Percentiles rank a stretch among this genome's conserved stretches.
Evolutionary conservation across 345 rosid species (phyloP).

Genomic region (Hibiscus syriacus): DNA sequence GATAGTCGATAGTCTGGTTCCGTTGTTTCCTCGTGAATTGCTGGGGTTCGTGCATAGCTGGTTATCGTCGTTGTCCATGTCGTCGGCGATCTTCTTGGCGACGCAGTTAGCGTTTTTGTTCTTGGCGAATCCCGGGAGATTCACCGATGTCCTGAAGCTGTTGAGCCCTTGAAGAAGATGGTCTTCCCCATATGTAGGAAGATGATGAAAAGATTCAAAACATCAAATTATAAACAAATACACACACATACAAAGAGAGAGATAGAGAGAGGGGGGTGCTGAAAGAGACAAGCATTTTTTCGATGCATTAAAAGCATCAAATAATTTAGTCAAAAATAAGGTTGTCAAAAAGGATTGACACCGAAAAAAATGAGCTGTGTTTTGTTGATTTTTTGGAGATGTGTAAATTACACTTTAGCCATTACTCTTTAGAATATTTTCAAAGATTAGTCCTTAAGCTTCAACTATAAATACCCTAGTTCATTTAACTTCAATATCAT

Average conservation of each 20-base stretch:
- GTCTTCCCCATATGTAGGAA: conserved; percentile 45
- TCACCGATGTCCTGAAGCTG: conserved; percentile 43
- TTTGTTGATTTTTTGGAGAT: too few relatives aligned
- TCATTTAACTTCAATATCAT: too few relatives aligned
- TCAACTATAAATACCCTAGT: too few relatives aligned
- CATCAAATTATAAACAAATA: not conserved
- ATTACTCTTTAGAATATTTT: too few relatives aligned
- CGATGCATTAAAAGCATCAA: too few relatives aligned
- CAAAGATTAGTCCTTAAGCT: too few relatives aligned
- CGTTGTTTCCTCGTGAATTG: conserved; percentile 18
- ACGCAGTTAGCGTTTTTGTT: conserved; percentile 55
- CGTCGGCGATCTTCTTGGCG: conserved; percentile 49
- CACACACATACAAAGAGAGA: not conserved
- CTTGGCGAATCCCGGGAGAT: conserved; percentile 35
- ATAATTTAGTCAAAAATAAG: too few relatives aligned
- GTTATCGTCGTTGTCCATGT: conserved; percentile 36
- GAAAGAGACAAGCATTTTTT: too few relatives aligned
- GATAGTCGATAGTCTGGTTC: conserved; percentile 35
- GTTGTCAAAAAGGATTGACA: too few relatives aligned
- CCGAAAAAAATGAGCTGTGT: too few relatives aligned
- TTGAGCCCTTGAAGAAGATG: conserved; percentile 66
- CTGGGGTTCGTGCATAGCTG: conserved; percentile 39
- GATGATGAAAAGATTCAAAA: not conserved
- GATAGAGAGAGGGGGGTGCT: too few relatives aligned
- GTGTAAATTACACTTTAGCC: too few relatives aligned